phyloP scores from a whole-genome alignment of 192 early-diverging fungal species.

The Backusella liffmaniae region DNA sequence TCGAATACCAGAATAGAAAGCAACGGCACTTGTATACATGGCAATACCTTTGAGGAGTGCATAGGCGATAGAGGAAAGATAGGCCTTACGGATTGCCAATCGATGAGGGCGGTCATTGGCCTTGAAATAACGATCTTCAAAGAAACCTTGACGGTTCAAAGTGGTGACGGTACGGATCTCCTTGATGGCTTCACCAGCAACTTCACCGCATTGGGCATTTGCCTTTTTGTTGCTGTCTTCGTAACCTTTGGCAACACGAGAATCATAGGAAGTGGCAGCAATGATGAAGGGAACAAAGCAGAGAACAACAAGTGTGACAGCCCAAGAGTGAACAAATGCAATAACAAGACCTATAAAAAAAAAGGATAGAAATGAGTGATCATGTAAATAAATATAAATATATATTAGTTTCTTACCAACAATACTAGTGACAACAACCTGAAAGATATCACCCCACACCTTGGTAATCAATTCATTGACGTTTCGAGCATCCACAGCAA shows the following conservation, averaged over 20 bases:
- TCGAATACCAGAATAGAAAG: constrained; percentile 66
- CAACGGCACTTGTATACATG: constrained; percentile 73
- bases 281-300: constrained; percentile 55
- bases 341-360: constrained; percentile 34
- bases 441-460: constrained; percentile 35
- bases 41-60: constrained; percentile 65
- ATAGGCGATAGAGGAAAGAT: constrained; percentile 59
- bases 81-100: constrained; percentile 59
- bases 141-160: constrained; percentile 65
- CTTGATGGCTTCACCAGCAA: constrained; percentile 77
- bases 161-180: constrained; percentile 83
- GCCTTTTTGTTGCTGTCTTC: constrained; percentile 62
- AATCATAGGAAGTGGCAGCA: constrained; percentile 47
- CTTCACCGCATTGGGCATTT: constrained; percentile 75
- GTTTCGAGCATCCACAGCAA: constrained; percentile 74
- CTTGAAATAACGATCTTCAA: constrained; percentile 59
- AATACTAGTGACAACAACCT: constrained; percentile 28
- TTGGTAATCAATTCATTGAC: constrained; percentile 56
- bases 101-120: constrained; percentile 68
- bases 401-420: constrained; percentile 8
- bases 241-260: constrained; percentile 48
- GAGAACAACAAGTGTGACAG: constrained; percentile 74
- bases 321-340: constrained; percentile 75
- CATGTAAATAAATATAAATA: too few species aligned
- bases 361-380: not conserved